Evolutionary conservation across 441 rosid species (phyloP), one percentile per base, ranked within the genome.

Genomic region (Geranium incanum): DNA sequence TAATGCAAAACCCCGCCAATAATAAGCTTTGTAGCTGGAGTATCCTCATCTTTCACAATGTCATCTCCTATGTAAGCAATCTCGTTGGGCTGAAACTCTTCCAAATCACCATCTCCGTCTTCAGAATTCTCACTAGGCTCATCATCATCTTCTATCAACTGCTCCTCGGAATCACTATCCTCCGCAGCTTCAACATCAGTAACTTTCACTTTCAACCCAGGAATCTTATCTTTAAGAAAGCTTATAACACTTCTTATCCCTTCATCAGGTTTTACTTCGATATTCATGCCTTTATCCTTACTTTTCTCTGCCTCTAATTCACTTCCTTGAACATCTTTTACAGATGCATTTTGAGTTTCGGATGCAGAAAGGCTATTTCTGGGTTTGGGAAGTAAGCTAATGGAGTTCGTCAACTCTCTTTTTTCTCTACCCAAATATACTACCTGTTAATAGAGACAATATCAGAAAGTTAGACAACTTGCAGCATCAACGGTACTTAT

Each of bases 141-240:
- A 38, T 78, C 86, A 73, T 81, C 88, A 65, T 85, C 93, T 69
- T 83, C 86, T 70, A 84, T 86, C 79, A 91, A 77, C 74, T 86
- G 89, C 78, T 84, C 86, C 75, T 82, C 41, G 45, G 87, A 79
- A 79, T 87, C 91, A 43, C 67, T 83, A 70, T 84, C 89, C 70
- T 84, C 91, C 7, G 11, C 48, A 73, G 72, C 85, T 50, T 50
- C 59, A 65, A 80, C 79, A 76, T 79, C 82, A 90, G 83, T 86
- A 68, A 87, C 85, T 84, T 87, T 91, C 69, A 91, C 87, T 82
- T 90, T 91, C 74, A 94, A 69, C 74, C 95, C 98, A 15, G 98
- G 96, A 78, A 94, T 91, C 83, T 87, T 91, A 68, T 94, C 96
- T 84, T 89, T 94, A 45, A 94, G 90, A 84, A 86, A 94, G 39